Evolutionary conservation across 306 rosid genomes (phyloP).

Genomic region (Cucurbita ficifolia): DNA sequence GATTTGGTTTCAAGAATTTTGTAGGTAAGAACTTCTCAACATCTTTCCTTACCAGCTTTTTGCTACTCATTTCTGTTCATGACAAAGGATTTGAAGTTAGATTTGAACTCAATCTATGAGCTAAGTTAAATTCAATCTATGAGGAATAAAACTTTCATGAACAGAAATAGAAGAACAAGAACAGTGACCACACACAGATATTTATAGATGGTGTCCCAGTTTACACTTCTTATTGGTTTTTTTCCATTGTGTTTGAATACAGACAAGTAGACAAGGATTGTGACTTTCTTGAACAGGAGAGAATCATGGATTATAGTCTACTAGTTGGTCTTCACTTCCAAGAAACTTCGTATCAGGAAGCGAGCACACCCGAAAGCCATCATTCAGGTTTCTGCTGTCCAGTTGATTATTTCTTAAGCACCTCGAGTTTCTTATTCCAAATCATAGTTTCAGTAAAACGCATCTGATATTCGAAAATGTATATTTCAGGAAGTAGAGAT

Average conservation of each 20-base stretch:
- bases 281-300: conserved; percentile 86
- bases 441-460: not conserved
- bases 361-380: conserved; percentile 17
- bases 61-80: not conserved
- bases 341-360: conserved; percentile 28
- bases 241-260: conserved; percentile 8
- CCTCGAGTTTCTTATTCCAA: not conserved
- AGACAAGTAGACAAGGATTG: conserved; percentile 95
- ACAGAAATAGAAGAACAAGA: not conserved
- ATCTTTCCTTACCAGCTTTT: not conserved
- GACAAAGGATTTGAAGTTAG: not conserved
- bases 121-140: not conserved
- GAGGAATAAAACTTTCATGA: not conserved
- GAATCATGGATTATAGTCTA: conserved; percentile 94
- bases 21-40: conserved; percentile 32
- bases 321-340: conserved; percentile 85
- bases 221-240: not conserved
- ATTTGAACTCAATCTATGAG: not conserved
- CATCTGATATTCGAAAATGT: not conserved
- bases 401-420: conserved; percentile 9
- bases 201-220: not conserved
- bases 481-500: conserved; percentile 19
- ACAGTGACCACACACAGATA: not conserved
- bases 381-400: conserved; percentile 26
- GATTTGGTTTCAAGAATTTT: conserved; percentile 72